Percentiles rank a stretch among this genome's conserved stretches.
These are phyloP conservation scores for Coemansia sp. DNA, from an alignment of 192 early-diverging fungal species.

Conservation along the genomic window DNA sequence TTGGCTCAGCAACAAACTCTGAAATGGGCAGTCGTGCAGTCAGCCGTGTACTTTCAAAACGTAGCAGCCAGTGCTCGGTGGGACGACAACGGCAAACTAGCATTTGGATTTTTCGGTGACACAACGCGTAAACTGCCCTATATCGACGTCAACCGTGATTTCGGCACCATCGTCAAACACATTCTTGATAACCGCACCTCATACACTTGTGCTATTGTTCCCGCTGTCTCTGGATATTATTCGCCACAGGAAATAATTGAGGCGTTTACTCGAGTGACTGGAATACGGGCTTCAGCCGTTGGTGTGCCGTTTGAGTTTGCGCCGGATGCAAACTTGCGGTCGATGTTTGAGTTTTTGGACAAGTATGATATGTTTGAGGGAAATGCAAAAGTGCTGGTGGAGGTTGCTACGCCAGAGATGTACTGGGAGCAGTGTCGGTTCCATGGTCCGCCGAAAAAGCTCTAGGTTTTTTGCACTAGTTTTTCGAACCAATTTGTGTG, in stretches of 20 bases:
- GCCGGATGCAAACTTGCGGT: not conserved
- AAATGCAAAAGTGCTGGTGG: not conserved
- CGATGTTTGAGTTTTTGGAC: conserved; percentile 26
- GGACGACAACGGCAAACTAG: conserved; percentile 12
- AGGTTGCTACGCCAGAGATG: conserved; percentile 14
- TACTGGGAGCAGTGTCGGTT: conserved; percentile 24
- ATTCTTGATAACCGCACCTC: conserved; percentile 16
- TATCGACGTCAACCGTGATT: conserved; percentile 16
- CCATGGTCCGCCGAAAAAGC: conserved; percentile 15
- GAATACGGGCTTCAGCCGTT: conserved; percentile 3
- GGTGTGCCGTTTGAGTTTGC: conserved; percentile 12
- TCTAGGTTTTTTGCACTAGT: not conserved
- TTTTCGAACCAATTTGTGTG: no score
- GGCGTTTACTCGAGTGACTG: conserved; percentile 19
- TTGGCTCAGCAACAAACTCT: not conserved
- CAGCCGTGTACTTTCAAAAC: conserved; percentile 26
- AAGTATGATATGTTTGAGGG: conserved; percentile 17
- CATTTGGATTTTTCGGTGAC: conserved; percentile 14
- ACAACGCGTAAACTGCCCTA: conserved; percentile 12
- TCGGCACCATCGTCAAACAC: conserved; percentile 19
- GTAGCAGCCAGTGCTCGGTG: conserved; percentile 11
- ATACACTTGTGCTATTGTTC: conserved; percentile 6
- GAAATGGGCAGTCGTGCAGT: not conserved
- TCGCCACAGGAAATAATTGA: conserved; percentile 19
- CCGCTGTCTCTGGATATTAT: conserved; percentile 17